phyloP scores from a whole-genome alignment of 768 basidiomycete genomes.

The Pholiota microspora region DNA sequence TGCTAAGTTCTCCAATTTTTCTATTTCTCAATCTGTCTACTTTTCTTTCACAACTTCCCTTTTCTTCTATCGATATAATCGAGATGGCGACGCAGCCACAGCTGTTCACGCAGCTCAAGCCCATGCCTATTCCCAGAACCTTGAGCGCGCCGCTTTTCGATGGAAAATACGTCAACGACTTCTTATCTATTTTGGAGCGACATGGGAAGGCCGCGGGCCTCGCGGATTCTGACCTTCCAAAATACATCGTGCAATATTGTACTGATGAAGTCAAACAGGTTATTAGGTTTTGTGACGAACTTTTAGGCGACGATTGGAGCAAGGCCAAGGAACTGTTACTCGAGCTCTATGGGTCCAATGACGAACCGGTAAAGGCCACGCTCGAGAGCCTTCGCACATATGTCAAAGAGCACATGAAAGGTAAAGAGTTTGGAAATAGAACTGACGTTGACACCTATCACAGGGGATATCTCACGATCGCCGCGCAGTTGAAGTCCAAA shows the following conservation, averaged over 20 bases:
- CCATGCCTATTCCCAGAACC: constrained; percentile 7
- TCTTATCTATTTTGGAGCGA: not conserved
- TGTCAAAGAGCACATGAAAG: not conserved
- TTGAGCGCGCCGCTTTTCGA: constrained; percentile 1
- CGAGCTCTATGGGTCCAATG: not conserved
- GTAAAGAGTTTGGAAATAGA: not conserved
- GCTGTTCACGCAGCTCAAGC: not conserved
- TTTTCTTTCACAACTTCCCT: too few species aligned
- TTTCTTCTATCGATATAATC: too few species aligned
- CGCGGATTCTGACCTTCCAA: not conserved
- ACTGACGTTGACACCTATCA: constrained; percentile 6
- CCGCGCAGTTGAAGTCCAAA: constrained; percentile 1
- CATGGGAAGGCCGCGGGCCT: not conserved
- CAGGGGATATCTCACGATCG: not conserved
- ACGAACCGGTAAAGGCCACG: not conserved
- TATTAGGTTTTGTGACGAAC: not conserved
- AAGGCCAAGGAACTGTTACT: not conserved
- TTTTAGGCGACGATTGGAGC: not conserved
- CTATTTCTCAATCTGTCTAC: too few species aligned
- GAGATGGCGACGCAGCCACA: not conserved
- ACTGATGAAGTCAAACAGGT: constrained; percentile 1
- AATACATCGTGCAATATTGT: constrained; percentile 2
- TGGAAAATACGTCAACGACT: not conserved
- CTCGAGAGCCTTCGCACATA: not conserved
- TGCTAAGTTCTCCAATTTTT: too few species aligned